Percentiles rank a stretch among this genome's conserved stretches.
These are phyloP conservation scores for Fraxinus albicans DNA, from an alignment of 305 asterid species.

Conservation along the genomic window DNA sequence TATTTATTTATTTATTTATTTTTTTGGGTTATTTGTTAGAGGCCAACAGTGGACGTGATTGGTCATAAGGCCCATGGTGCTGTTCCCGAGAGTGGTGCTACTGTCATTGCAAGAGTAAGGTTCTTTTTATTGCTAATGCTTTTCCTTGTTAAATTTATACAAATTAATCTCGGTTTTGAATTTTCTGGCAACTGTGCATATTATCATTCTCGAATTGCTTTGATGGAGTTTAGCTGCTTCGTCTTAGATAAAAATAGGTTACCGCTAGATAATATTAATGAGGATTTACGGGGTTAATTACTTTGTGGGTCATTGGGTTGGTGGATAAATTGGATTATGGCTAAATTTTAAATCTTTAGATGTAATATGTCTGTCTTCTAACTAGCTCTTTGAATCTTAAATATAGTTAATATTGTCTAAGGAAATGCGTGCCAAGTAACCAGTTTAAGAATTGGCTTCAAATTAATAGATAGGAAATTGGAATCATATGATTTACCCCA, in stretches of 20 bases:
- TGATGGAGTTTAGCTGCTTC: neutral
- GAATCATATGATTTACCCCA: neutral
- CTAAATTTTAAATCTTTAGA: neutral
- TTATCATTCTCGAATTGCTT: neutral
- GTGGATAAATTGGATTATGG: neutral
- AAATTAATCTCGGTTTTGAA: neutral
- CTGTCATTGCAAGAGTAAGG: constrained; percentile 79
- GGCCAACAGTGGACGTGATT: constrained; percentile 73
- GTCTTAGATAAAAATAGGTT: neutral
- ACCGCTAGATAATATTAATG: neutral
- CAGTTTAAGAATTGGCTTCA: neutral
- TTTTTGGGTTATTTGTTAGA: constrained; percentile 28
- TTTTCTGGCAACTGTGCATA: neutral
- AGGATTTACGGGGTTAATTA: neutral
- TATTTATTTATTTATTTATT: too few species aligned
- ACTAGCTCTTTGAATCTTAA: neutral
- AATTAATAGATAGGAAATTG: neutral
- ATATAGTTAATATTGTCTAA: neutral
- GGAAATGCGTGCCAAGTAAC: neutral
- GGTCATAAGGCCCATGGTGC: constrained; percentile 95
- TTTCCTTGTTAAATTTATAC: neutral
- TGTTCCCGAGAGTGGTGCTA: constrained; percentile 83
- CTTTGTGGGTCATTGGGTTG: neutral
- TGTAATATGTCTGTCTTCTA: neutral
- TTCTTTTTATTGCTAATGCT: neutral